These are phyloP conservation scores for Ogataea polymorpha DNA, from an alignment of 805 yeast genomes.

Conservation along the genomic window DNA sequence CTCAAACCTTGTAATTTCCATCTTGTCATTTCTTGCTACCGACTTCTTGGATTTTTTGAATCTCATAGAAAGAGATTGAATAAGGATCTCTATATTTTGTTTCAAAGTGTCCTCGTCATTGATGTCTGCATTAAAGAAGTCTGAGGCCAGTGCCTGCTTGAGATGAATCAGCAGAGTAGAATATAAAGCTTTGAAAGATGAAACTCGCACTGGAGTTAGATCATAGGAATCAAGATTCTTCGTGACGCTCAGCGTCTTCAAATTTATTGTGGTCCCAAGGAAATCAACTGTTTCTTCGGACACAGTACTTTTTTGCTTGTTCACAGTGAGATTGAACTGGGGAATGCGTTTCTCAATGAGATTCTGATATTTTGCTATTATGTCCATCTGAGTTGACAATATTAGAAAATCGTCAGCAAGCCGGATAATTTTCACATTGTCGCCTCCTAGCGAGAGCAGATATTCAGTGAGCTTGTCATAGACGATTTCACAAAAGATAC, in stretches of 20 bases:
- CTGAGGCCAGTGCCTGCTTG: constrained; percentile 33
- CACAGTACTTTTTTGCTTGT: constrained; percentile 36
- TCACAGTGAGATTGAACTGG: constrained; percentile 41
- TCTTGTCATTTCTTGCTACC: constrained; percentile 8
- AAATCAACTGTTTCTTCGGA: constrained; percentile 31
- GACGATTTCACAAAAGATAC: constrained; percentile 68
- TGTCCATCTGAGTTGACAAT: constrained; percentile 43
- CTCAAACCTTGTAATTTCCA: background rate
- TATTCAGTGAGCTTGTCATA: constrained; percentile 57
- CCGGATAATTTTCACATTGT: constrained; percentile 44
- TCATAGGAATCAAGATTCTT: constrained; percentile 31
- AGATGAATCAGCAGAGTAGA: constrained; percentile 25
- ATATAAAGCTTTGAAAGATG: constrained; percentile 24
- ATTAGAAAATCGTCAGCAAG: constrained; percentile 84
- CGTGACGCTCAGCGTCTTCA: constrained; percentile 33
- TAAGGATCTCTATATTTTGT: constrained; percentile 15
- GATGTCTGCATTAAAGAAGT: constrained; percentile 25
- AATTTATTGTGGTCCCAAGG: constrained; percentile 41
- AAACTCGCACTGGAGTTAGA: constrained; percentile 5
- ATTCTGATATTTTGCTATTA: constrained; percentile 31
- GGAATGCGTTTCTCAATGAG: constrained; percentile 37
- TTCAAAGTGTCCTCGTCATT: constrained; percentile 23
- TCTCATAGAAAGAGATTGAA: constrained; percentile 17
- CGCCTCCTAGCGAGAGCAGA: constrained; percentile 22
- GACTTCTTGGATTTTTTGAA: constrained; percentile 19